Percentiles rank a stretch among this genome's conserved stretches.
Evolutionary conservation across 1,284 basidiomycete genomes (phyloP).

Genomic region (Cutaneotrichosporon daszewskae): DNA sequence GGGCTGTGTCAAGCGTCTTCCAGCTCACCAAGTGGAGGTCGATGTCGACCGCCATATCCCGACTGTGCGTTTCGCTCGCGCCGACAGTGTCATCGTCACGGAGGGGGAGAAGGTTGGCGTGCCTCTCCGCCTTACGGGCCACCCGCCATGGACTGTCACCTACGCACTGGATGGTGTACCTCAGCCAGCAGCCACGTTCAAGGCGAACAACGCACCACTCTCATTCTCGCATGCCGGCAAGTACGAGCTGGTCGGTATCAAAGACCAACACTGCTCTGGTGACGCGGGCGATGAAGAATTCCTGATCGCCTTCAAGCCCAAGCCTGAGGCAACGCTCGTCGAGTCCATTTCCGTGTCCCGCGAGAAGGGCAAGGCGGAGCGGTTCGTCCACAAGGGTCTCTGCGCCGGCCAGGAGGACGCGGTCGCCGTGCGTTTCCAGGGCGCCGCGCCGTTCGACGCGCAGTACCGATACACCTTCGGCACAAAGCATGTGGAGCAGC

Average conservation of each 20-base stretch:
- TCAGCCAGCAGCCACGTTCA: conserved; percentile 52
- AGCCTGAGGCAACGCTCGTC: conserved; percentile 29
- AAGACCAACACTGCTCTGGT: conserved; percentile 79
- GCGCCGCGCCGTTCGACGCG: conserved; percentile 78
- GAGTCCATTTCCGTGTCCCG: conserved; percentile 39
- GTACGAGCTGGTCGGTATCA: conserved; percentile 59
- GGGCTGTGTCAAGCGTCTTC: conserved; percentile 73
- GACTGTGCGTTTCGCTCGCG: conserved; percentile 65
- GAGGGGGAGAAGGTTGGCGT: conserved; percentile 67
- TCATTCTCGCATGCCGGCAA: conserved; percentile 63
- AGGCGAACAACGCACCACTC: conserved; percentile 65
- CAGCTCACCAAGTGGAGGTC: conserved; percentile 73
- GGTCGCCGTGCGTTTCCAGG: conserved; percentile 71
- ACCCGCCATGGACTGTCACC: conserved; percentile 79
- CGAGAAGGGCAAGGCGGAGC: conserved; percentile 59
- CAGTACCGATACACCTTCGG: conserved; percentile 48
- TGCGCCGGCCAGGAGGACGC: conserved; percentile 75
- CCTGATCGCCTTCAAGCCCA: conserved; percentile 59
- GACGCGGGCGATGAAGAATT: conserved; percentile 60
- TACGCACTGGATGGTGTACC: conserved; percentile 60
- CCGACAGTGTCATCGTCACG: conserved; percentile 62
- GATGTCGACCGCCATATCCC: conserved; percentile 86
- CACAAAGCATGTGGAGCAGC: conserved; percentile 55
- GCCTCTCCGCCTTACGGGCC: conserved; percentile 77
- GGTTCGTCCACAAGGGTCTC: conserved; percentile 58